These are phyloP conservation scores for Trypethelium eluteriae DNA, from an alignment of 495 filamentous ascomycete genomes.

Conservation along the genomic window DNA sequence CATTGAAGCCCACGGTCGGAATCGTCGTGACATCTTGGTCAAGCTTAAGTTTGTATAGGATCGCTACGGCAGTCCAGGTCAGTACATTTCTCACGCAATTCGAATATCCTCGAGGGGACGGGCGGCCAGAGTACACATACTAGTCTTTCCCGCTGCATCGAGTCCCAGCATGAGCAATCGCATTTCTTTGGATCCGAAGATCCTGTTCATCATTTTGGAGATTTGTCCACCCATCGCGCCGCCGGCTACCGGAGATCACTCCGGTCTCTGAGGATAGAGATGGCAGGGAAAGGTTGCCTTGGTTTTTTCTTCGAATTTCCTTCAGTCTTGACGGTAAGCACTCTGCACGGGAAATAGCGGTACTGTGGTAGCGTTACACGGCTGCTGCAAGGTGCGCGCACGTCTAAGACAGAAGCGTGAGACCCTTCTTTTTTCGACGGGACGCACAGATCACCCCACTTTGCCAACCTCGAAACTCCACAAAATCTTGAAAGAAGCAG, in stretches of 20 bases:
- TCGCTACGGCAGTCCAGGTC: constrained; percentile 47
- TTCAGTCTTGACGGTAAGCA: no score
- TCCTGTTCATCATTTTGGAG: constrained; percentile 89
- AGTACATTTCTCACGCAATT: constrained; percentile 5
- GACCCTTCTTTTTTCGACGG: neutral
- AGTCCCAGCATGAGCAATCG: constrained; percentile 94
- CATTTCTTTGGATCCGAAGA: constrained; percentile 99
- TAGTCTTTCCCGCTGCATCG: constrained; percentile 97
- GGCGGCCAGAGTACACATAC: constrained; percentile 38
- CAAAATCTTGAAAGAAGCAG: neutral
- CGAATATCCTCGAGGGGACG: neutral
- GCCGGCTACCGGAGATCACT: constrained; percentile 5
- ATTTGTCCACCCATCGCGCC: constrained; percentile 65
- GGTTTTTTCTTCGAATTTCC: no score
- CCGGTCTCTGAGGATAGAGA: neutral
- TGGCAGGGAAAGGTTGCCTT: neutral
- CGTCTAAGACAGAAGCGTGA: neutral
- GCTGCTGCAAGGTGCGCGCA: neutral
- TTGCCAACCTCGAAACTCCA: neutral
- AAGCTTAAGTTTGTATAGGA: constrained; percentile 99
- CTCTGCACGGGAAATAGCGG: neutral
- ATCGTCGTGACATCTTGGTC: constrained; percentile 99
- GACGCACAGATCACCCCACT: neutral
- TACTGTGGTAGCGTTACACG: neutral
- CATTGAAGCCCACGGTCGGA: constrained; percentile 97